Base-by-base conservation (phyloP, 257 asterid species). In the Solanum lignicaule region DNA sequence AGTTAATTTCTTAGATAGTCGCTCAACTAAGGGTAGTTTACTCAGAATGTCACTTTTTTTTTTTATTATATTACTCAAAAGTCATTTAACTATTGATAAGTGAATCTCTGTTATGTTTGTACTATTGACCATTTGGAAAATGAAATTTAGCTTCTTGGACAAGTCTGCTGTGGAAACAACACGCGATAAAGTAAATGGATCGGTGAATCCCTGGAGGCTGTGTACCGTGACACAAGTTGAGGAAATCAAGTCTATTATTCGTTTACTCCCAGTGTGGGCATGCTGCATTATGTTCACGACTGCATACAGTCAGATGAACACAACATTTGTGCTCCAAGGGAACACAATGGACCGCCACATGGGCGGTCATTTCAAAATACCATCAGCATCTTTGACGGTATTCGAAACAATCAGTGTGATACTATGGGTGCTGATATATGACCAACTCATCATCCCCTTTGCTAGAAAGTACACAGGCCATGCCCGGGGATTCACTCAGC, bases 151-250 rank as follows among this genome's bases (percentile, higher is more conserved):
- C 91, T 96, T 93, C 89, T 86, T 96, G 3, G 99, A 96, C 90
- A 96, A 94, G 90, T 98, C 99, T 20, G 98, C 98, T 0, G 95
- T 94, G 31, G 92, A 89, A 87, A 93, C 91, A 1, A 90, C 88
- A 66, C 9, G 78, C 3, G 96, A 92, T 23, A 39, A 88, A 4
- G 87, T 60, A 9, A 92, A 91, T 83, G 90, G 69, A 9, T 21
- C 2, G 3, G 87, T 60, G 31, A 89, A 87, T 88, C 90, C 95
- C 27, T 96, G 99, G 99, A 88, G 86, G 10, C 98, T 96, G 8
- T 94, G 98, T 94, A 93, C 98, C 0, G 91, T 90, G 29, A 95
- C 98, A 8, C 98, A 96, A 90, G 96, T 95, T 6, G 98, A 96
- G 89, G 99, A 96, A 86, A 43, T 95, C 10, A 96, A 96, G 83